Evolutionary conservation across 2,329 filamentous ascomycete species (phyloP).

Genomic region (Alternaria brassicae): DNA sequence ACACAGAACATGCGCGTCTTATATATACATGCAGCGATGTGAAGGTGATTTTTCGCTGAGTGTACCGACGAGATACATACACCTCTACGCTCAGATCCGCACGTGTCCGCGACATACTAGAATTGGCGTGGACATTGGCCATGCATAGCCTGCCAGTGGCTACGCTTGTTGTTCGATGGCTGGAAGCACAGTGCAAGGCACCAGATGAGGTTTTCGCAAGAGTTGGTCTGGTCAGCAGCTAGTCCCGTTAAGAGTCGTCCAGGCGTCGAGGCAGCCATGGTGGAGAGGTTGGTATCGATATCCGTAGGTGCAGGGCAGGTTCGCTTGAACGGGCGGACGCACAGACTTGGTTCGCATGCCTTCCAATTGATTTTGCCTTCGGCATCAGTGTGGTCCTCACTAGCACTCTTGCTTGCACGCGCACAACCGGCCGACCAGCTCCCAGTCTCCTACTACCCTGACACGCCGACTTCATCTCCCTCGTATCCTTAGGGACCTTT

Average conservation of each 20-base stretch:
- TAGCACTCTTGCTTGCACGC: slow-evolving; percentile 20
- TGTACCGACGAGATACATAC: not conserved
- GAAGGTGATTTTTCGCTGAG: not conserved
- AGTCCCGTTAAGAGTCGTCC: not conserved
- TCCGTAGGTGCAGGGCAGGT: slow-evolving; percentile 7
- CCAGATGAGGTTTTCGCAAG: not conserved
- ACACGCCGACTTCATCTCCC: slow-evolving; percentile 20
- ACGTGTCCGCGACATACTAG: not conserved
- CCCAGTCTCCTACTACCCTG: slow-evolving; percentile 4
- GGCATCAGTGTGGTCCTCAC: slow-evolving; percentile 19
- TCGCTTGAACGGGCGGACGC: slow-evolving; percentile 23
- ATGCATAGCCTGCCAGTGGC: not conserved
- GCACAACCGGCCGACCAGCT: slow-evolving; percentile 14
- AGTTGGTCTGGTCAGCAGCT: not conserved
- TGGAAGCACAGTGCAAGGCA: not conserved
- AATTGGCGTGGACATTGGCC: not conserved
- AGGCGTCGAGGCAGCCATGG: not conserved
- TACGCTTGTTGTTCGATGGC: not conserved
- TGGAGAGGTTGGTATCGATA: not conserved
- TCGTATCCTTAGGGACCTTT: slow-evolving; percentile 18
- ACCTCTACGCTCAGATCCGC: not conserved
- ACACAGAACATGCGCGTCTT: not conserved
- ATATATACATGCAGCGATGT: not conserved
- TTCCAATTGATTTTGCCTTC: slow-evolving; percentile 23
- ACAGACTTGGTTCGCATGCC: slow-evolving; percentile 18